Evolutionary conservation across 208 protist genomes (phyloP).

Genomic region (Trypanosoma conorhini): DNA sequence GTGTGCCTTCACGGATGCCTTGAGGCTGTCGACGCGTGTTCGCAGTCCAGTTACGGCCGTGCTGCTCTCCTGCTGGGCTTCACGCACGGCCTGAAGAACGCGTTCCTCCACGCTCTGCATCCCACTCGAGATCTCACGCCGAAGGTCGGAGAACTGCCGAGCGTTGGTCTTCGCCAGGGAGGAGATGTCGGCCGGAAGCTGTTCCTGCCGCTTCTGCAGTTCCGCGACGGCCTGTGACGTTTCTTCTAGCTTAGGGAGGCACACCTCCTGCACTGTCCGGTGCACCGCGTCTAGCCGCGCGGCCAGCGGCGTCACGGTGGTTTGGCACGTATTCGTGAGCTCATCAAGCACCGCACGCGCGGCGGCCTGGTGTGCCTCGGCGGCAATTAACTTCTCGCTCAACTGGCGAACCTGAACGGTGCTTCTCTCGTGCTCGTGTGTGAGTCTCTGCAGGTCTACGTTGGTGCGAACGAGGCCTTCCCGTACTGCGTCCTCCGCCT

Average conservation of each 20-base stretch:
- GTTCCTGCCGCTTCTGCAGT: constrained; percentile 24
- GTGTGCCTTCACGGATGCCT: constrained; percentile 3
- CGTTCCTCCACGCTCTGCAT: constrained; percentile 18
- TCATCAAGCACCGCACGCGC: constrained; percentile 22
- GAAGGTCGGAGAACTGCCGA: constrained; percentile 16
- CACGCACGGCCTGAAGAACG: constrained; percentile 9
- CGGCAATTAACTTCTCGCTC: constrained; percentile 2
- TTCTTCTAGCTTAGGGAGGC: constrained; percentile 12
- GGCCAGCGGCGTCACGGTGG: constrained; percentile 11
- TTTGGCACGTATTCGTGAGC: constrained; percentile 23
- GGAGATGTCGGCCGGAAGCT: constrained; percentile 20
- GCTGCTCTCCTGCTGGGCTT: constrained; percentile 14
- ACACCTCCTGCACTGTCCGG: constrained; percentile 19
- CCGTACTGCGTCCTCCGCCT: constrained; percentile 13
- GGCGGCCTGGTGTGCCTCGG: constrained; percentile 31
- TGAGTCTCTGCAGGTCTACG: constrained; percentile 23
- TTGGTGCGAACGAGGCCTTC: constrained; percentile 13
- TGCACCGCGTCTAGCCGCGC: constrained; percentile 31
- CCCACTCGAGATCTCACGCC: constrained; percentile 9
- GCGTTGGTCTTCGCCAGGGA: constrained; percentile 1
- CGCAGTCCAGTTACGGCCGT: constrained; percentile 2
- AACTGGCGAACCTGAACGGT: constrained; percentile 11
- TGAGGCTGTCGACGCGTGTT: constrained; percentile 4
- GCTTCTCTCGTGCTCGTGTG: constrained; percentile 7
- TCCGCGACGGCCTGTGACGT: constrained; percentile 8